Evolutionary conservation across 495 filamentous ascomycete genomes (phyloP), one percentile per base, ranked within the genome.

Genomic region (Penicillium cosmopolitanum): DNA sequence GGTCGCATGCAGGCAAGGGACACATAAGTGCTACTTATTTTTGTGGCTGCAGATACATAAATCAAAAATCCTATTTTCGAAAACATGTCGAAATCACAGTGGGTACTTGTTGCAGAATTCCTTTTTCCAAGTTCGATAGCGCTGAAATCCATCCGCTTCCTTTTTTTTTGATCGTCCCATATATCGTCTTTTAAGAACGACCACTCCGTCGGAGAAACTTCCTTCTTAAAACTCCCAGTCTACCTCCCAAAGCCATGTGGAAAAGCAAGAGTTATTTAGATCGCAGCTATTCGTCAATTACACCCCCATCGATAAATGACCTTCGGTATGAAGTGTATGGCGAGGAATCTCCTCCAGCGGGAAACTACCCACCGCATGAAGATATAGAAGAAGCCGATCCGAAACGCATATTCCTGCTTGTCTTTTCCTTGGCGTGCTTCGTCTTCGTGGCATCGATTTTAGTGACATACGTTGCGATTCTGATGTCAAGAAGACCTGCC

Each of bases 231-330:
- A 46, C 10, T n/a, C 2, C 16, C 12, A 19, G 9, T 10, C 2
- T 10, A 46, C 9, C 6, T n/a, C 16, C 5, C 38, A 6, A 6
- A 5, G 36, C 12, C 9, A 60, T 60, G 57, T 55, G 57, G 57
- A 60, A 55, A 35, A 55, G 44, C 57, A 60, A 55, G 33, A 55
- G 47, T 18, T 51, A 18, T 40, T 12, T 60, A 10, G 57, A 60
- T 43, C 57, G 57, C 16, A 35, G 51, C 11, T 60, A 60, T 55
- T 51, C 51, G 21, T 31, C 55, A 8, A 51, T 57, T 18, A 5
- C 28, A 25, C 46, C 46, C 0, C n/a, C 34, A 11, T 12, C 33
- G 1, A 36, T 35, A 15, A 34, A 51, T 31, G 46, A 40, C 6
- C 36, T 31, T 23, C 21, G 19, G 6, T 48, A 48, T 28, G 46